These are phyloP conservation scores for Didymella glomerata DNA, from an alignment of 2,329 filamentous ascomycete species.

Conservation along the genomic window DNA sequence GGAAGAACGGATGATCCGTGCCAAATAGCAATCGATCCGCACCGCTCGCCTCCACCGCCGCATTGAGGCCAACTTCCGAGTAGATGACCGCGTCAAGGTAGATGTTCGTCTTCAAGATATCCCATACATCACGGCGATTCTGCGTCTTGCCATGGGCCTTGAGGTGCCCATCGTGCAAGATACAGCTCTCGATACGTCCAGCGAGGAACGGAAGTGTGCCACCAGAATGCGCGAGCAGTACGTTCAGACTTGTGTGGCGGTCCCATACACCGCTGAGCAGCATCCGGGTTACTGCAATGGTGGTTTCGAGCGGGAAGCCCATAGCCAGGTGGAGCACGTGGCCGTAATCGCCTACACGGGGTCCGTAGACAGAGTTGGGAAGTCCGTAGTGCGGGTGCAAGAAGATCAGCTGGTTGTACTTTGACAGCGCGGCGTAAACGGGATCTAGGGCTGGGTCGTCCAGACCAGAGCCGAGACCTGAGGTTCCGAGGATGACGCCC, in stretches of 20 bases:
- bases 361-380: slow-evolving; percentile 80
- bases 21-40: slow-evolving; percentile 78
- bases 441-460: slow-evolving; percentile 79
- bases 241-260: slow-evolving; percentile 70
- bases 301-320: slow-evolving; percentile 92
- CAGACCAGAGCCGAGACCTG: slow-evolving; percentile 79
- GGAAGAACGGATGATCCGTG: slow-evolving; percentile 86
- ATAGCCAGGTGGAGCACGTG: slow-evolving; percentile 87
- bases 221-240: slow-evolving; percentile 87
- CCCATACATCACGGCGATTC: slow-evolving; percentile 68
- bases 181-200: slow-evolving; percentile 86
- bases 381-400: slow-evolving; percentile 93
- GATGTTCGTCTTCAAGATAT: slow-evolving; percentile 75
- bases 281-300: slow-evolving; percentile 88
- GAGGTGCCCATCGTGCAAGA: slow-evolving; percentile 81
- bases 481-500: slow-evolving; percentile 88
- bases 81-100: slow-evolving; percentile 90
- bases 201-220: slow-evolving; percentile 89
- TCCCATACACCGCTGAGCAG: slow-evolving; percentile 87
- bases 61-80: slow-evolving; percentile 74
- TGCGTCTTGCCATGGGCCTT: slow-evolving; percentile 67
- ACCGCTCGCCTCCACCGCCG: slow-evolving; percentile 73
- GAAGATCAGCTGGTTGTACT: slow-evolving; percentile 74
- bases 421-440: slow-evolving; percentile 74
- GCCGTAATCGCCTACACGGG: slow-evolving; percentile 76